Evolutionary conservation across 2,329 filamentous ascomycete species (phyloP), one percentile per base, ranked within the genome.

Genomic region (Pseudocercospora fuligena): DNA sequence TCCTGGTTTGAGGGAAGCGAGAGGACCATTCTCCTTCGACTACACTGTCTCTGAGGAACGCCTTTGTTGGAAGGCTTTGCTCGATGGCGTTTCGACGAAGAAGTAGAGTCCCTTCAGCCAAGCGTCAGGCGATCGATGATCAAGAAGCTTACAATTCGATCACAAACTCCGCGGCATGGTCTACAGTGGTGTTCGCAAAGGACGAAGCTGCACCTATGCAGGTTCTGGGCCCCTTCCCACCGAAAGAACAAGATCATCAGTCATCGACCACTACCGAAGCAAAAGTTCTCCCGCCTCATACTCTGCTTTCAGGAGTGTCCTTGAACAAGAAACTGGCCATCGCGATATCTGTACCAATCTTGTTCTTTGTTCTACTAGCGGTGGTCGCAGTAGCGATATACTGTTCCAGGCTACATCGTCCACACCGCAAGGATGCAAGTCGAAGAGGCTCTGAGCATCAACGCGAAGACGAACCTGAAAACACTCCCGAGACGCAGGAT

Each of bases 321-420:
- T 58, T 64, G 31, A 67, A 67, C 40, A 53, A 57, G 29, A 51
- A 31, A 58, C 27, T 67, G 5, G 58, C 65, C 3, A 29, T 67
- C 23, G 57, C 61, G 23, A 63, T 67, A n/a, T 59, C 57, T 40
- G 57, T 64, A 8, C 57, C 57, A 33, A 49, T 67, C 36, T 64
- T 49, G 29, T 46, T 64, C 25, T 62, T 64, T 19, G 62, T 64
- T 19, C 40, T 67, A 5, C 43, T 67, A 1, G 65, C 61, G 0
- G 40, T 67, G 21, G 21, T 61, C 7, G 65, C 61, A 6, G n/a
- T 61, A 5, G 27, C 54, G 5, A 53, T 67, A 8, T 64, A 64
- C 49, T 60, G 61, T n/a, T 56, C 65, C 8, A 61, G 58, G 27
- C 49, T 58, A 5, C 47, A 58, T 23, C 65, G 31, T 8, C 49